These are phyloP conservation scores for Aspergillus biplanus DNA, from an alignment of 495 filamentous ascomycete genomes.

Conservation along the genomic window DNA sequence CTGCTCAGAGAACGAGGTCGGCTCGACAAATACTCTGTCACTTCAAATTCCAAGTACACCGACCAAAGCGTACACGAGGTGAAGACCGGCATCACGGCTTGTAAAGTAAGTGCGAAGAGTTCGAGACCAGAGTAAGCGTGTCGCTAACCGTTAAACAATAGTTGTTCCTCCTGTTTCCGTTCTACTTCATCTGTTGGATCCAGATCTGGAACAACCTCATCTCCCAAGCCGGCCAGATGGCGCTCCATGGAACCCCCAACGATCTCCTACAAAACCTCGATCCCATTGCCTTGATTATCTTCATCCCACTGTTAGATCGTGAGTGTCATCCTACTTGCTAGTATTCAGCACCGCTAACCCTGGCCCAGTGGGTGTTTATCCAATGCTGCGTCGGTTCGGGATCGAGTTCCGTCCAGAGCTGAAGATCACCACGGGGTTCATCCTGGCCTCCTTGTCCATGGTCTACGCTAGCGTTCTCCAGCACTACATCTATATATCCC, in stretches of 20 bases:
- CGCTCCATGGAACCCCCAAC: slow-evolving; percentile 55
- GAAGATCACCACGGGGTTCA: slow-evolving; percentile 66
- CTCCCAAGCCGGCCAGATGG: slow-evolving; percentile 49
- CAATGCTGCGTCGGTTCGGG: slow-evolving; percentile 38
- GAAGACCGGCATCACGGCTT: slow-evolving; percentile 49
- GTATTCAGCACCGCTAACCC: slow-evolving; percentile 47
- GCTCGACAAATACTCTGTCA: slow-evolving; percentile 17
- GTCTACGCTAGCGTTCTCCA: slow-evolving; percentile 61
- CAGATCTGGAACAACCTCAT: slow-evolving; percentile 35
- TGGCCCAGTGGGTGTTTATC: slow-evolving; percentile 35
- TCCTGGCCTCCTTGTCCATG: slow-evolving; percentile 59
- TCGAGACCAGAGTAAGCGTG: not conserved
- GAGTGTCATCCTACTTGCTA: slow-evolving; percentile 14
- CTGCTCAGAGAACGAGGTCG: slow-evolving; percentile 11
- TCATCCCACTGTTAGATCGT: slow-evolving; percentile 64
- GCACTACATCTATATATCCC: slow-evolving; percentile 57
- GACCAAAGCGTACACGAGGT: slow-evolving; percentile 57
- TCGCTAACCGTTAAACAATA: slow-evolving; percentile 6
- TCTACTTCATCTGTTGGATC: slow-evolving; percentile 25
- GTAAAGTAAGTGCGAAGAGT: slow-evolving; percentile 31
- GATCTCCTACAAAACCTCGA: slow-evolving; percentile 70
- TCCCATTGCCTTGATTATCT: slow-evolving; percentile 63
- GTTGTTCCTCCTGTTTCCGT: slow-evolving; percentile 50
- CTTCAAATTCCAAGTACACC: slow-evolving; percentile 15
- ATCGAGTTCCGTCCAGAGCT: slow-evolving; percentile 65